A percentile compares a stretch with the other conserved stretches of the same genome.
Conservation (phyloP, 176 grass and related monocot species). For the Hordeum vulgare region MorexV3_pseudomolecules_assembly NC_058519.1:473024569-473025068, state of each 20-base stretch:
- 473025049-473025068: neutral
- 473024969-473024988: constrained; percentile 19
- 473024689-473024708: neutral
- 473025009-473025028: constrained; percentile 12
- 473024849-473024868: constrained; percentile 11
- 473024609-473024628: constrained; percentile 34
- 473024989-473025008: constrained; percentile 6
- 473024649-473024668: constrained; percentile 52
- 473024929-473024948: constrained; percentile 20
- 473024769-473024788: constrained; percentile 27
- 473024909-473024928: constrained; percentile 44
- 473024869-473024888: constrained; percentile 34
- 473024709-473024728: constrained; percentile 36
- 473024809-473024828: constrained; percentile 19
- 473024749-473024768: neutral
- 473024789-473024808: constrained; percentile 8
- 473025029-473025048: neutral
- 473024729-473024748: neutral
- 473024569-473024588: constrained; percentile 32
- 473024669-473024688: constrained; percentile 27
- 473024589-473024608: constrained; percentile 21
- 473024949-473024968: constrained; percentile 22
- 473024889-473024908: constrained; percentile 21
- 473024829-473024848: constrained; percentile 12
- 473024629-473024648: constrained; percentile 28